These are phyloP conservation scores for Mrakiaceae sp. DNA, from an alignment of 1,284 basidiomycete species.

Conservation along the genomic window DNA sequence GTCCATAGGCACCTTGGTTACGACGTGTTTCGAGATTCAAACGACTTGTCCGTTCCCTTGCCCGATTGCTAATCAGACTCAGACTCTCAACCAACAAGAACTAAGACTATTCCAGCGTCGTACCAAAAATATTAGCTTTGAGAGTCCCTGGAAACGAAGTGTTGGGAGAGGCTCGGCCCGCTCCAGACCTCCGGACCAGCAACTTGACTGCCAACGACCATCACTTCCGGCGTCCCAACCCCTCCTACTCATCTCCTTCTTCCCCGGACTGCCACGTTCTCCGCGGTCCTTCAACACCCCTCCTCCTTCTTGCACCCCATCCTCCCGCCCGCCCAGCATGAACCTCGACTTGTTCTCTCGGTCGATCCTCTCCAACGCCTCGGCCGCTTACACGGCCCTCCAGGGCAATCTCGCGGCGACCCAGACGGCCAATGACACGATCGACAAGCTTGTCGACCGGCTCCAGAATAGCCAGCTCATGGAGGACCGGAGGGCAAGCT, in stretches of 20 bases:
- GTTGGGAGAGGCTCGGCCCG: too few species aligned
- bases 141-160: too few species aligned
- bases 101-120: too few species aligned
- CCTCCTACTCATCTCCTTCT: background rate
- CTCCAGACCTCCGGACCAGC: too few species aligned
- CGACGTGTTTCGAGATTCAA: too few species aligned
- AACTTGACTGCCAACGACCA: too few species aligned
- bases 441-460: conserved; percentile 74
- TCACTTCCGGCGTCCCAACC: background rate
- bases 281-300: background rate
- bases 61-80: too few species aligned
- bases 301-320: background rate
- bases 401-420: conserved; percentile 37
- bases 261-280: background rate
- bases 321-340: conserved; percentile 19
- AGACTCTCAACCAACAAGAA: too few species aligned
- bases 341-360: conserved; percentile 29
- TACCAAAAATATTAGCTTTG: too few species aligned
- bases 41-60: too few species aligned
- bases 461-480: conserved; percentile 56
- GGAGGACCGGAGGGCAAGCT: conserved; percentile 81
- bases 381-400: conserved; percentile 33
- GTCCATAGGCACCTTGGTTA: too few species aligned
- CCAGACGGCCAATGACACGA: conserved; percentile 73
- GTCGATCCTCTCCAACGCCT: conserved; percentile 21